Evolutionary conservation across 441 rosid species (phyloP), one percentile per base, ranked within the genome.

Genomic region (Hypseocharis bilobata): DNA sequence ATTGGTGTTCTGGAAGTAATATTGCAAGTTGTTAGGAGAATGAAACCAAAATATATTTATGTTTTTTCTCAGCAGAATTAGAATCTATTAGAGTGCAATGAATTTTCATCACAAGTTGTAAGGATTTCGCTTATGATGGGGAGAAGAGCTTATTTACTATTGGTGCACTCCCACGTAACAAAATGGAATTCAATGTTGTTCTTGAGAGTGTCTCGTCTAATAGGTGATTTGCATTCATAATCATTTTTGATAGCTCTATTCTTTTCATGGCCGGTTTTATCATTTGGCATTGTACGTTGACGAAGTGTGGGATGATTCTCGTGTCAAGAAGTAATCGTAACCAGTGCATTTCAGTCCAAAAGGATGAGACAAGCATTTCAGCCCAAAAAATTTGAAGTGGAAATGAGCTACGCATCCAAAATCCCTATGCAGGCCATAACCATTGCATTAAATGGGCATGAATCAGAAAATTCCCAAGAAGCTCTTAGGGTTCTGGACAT

Each of bases 341-440:
- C n/a, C n/a, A n/a, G n/a, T n/a, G n/a, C n/a, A n/a, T n/a, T n/a
- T n/a, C n/a, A 82, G 85, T 68, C 84, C 85, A 4, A 75, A 78
- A 77, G 89, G 65, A 6, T 80, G 23, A 64, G 84, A 0, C 83
- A 84, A 4, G 87, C 83, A 0, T 83, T 67, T 49, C 77, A 51
- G 27, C 69, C 87, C 0, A 85, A 81, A 64, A 64, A 80, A 1
- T 81, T 71, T 45, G 81, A 76, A 63, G 89, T 85, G 32, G 84
- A 81, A 62, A 73, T 81, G 6, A 81, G 82, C 62, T 85, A 67
- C 72, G 87, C 89, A 38, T 78, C 86, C 0, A 80, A 80, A 76
- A 85, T 83, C 51, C 89, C 87, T 17, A 81, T 80, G 83, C 84
- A 81, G 59, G 83, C 89, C 27, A 83, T 85, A 67, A 86, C 81